phyloP scores from a whole-genome alignment of 768 basidiomycete genomes.

The Chiua virens region DNA sequence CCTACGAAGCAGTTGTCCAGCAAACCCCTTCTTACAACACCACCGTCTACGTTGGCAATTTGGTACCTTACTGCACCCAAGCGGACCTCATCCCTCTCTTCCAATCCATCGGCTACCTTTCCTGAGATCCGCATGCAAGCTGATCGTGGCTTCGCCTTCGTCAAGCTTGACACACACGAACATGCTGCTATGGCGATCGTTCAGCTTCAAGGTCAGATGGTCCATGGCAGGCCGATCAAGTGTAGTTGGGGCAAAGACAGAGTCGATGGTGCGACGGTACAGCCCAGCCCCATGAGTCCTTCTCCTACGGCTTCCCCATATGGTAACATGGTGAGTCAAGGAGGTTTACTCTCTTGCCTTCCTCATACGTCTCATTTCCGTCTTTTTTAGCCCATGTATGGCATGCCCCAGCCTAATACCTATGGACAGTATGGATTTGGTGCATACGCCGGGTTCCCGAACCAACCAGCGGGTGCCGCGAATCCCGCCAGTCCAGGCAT shows the following conservation, averaged over 20 bases:
- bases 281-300: constrained; percentile 56
- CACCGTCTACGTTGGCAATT: constrained; percentile 97
- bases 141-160: constrained; percentile 97
- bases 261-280: constrained; percentile 64
- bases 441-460: constrained; percentile 71
- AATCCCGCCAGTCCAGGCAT: constrained; percentile 41
- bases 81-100: constrained; percentile 97
- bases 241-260: constrained; percentile 99
- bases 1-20: constrained; percentile 89
- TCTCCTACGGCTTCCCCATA: constrained; percentile 64
- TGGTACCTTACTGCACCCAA: constrained; percentile 96
- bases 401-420: constrained; percentile 79
- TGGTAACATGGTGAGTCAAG: constrained; percentile 64
- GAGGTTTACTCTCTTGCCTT: neutral
- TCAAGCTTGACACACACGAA: constrained; percentile 98
- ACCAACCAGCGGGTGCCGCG: constrained; percentile 53
- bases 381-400: constrained; percentile 73
- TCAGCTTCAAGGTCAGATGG: constrained; percentile 94
- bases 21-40: constrained; percentile 94
- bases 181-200: constrained; percentile 98
- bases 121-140: constrained; percentile 99
- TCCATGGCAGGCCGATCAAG: constrained; percentile 96
- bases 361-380: neutral
- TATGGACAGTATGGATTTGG: constrained; percentile 78
- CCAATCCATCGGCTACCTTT: constrained; percentile 97